phyloP scores from a whole-genome alignment of 805 yeast species.

The Hanseniaspora opuntiae region DNA sequence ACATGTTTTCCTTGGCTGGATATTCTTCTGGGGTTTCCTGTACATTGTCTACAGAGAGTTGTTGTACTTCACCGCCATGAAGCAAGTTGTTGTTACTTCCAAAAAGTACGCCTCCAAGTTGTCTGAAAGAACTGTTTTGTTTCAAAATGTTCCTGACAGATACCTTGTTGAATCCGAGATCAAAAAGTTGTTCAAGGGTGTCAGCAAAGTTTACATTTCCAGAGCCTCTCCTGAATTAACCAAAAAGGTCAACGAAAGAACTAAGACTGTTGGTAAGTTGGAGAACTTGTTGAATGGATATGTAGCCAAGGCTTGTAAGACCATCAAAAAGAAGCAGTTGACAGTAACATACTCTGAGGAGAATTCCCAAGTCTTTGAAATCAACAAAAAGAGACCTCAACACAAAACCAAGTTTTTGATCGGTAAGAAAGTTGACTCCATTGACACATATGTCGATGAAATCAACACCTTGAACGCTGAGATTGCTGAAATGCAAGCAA shows the following conservation, averaged over 20 bases:
- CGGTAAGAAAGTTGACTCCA: constrained; percentile 53
- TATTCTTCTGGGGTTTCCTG: constrained; percentile 55
- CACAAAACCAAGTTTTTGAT: constrained; percentile 31
- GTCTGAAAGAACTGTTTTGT: constrained; percentile 67
- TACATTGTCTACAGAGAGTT: constrained; percentile 74
- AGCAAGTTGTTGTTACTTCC: constrained; percentile 65
- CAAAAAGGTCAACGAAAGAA: constrained; percentile 45
- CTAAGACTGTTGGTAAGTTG: constrained; percentile 41
- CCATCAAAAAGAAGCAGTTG: constrained; percentile 56
- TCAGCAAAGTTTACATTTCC: constrained; percentile 66
- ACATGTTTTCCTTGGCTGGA: constrained; percentile 71
- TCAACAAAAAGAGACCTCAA: constrained; percentile 58
- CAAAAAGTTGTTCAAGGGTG: constrained; percentile 66
- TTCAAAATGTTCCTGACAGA: constrained; percentile 71
- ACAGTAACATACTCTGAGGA: constrained; percentile 11
- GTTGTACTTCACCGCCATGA: constrained; percentile 58
- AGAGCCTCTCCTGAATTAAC: constrained; percentile 43
- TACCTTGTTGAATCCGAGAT: constrained; percentile 61
- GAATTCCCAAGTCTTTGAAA: constrained; percentile 29
- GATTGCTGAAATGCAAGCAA: constrained; percentile 41
- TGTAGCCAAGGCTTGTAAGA: constrained; percentile 43
- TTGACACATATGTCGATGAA: constrained; percentile 42
- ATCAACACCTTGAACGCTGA: constrained; percentile 47
- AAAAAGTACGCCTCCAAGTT: constrained; percentile 65
- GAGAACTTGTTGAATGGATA: constrained; percentile 54